Percentiles rank a stretch among this genome's conserved stretches.
phyloP scores from a whole-genome alignment of 2,329 filamentous ascomycete genomes.

The Penicillium sp. region DNA sequence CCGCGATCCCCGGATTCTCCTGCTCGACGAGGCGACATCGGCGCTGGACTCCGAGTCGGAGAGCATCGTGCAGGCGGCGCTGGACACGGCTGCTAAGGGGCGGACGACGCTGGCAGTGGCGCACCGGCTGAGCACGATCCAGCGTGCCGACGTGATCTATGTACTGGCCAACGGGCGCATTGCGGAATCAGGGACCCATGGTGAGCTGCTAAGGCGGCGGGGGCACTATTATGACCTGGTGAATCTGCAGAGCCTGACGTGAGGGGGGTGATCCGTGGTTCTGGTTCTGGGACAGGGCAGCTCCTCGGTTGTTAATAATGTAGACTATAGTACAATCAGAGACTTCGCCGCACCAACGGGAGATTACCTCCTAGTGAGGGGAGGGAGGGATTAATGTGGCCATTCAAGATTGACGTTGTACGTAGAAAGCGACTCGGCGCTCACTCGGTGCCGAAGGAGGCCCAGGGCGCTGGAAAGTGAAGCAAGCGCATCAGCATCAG shows the following conservation, averaged over 20 bases:
- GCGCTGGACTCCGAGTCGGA: constrained; percentile 53
- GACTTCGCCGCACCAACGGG: background rate
- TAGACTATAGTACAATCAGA: background rate
- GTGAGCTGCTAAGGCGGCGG: constrained; percentile 68
- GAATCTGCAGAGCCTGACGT: constrained; percentile 73
- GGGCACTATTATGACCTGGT: constrained; percentile 77
- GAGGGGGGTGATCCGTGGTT: background rate
- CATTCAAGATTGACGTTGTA: background rate
- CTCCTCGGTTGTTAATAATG: background rate
- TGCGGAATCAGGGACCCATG: constrained; percentile 79
- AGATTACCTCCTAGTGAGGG: background rate
- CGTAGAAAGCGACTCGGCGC: background rate
- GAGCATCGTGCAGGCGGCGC: constrained; percentile 64
- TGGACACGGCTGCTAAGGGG: constrained; percentile 79
- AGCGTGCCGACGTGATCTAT: constrained; percentile 89
- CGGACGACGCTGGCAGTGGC: constrained; percentile 91
- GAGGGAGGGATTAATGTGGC: background rate
- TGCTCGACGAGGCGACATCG: constrained; percentile 43
- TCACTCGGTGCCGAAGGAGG: background rate
- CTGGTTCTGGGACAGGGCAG: background rate
- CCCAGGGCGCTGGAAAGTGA: background rate
- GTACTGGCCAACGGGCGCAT: constrained; percentile 86
- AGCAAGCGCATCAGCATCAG: too few species aligned
- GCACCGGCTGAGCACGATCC: constrained; percentile 85
- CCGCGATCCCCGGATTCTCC: constrained; percentile 38